Base-by-base conservation (phyloP, 176 grass and related monocot species). In the Otatea glauca region DNA sequence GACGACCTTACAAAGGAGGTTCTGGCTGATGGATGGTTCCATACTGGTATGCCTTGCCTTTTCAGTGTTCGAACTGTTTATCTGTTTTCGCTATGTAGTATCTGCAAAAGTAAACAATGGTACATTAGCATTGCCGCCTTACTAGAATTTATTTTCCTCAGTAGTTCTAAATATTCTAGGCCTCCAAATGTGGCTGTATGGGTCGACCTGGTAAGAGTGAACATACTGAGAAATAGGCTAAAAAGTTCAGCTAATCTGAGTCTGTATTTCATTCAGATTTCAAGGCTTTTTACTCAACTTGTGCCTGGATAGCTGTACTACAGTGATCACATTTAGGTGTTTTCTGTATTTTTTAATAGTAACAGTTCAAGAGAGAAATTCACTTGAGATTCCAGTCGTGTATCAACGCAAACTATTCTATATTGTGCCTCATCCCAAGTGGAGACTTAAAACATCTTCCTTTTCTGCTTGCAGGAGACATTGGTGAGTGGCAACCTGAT, bases 401-500 rank as follows among this genome's bases (percentile, higher is more conserved):
- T 68, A 67, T 48, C 16, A 45, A 23, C 14, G 62, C 17, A 68
- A 61, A 74, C 53, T 68, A 17, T 60, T 50, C 48, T 85, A 29
- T 81, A 50, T 18, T 85, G 32, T 81, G 29, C 53, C 21, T 63
- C 42, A 43, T 29, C 11, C 44, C 27, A 53, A 69, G 23, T 18
- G 24, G 42, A 69, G 50, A 62, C 68, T 60, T 50, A 48, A 79
- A 81, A 61, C 9, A 42, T 68, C 25, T 78, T 27, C 45, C 45
- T 86, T 23, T 61, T 79, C 78, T 85, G 69, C 49, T 89, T 91
- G 53, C 80, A 97, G 92, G 92, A 42, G 94, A 97, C 58, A 89
- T 97, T 72, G 94, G 94, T 74, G 92, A 97, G 68, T 97, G 94
- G 94, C 94, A 94, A 70, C 81, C 88, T 75, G 88, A 94, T 85